Evolutionary conservation across 768 basidiomycete genomes (phyloP).

Genomic region (Pleurotus salmoneostramineus): DNA sequence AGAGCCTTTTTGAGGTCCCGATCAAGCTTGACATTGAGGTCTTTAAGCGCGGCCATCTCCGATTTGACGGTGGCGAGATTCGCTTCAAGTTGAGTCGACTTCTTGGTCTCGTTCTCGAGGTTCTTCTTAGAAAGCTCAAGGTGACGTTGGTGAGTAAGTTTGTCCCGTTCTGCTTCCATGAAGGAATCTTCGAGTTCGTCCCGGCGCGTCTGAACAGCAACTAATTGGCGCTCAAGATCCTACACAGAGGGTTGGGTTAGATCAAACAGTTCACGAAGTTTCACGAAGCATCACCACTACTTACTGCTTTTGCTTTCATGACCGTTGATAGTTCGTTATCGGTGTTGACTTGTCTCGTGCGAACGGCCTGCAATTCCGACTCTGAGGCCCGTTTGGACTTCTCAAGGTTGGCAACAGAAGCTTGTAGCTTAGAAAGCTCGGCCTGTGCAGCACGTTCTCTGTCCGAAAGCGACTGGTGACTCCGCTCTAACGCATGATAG

Average conservation of each 20-base stretch:
- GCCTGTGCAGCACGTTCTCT: conserved; percentile 51
- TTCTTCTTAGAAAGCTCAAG: conserved; percentile 68
- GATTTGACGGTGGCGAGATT: conserved; percentile 54
- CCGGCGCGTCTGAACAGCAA: conserved; percentile 66
- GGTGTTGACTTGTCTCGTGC: conserved; percentile 61
- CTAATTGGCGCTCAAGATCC: conserved; percentile 77
- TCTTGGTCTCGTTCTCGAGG: conserved; percentile 68
- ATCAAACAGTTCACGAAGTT: background rate
- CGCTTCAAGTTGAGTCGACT: conserved; percentile 75
- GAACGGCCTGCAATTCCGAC: conserved; percentile 69
- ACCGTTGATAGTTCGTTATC: conserved; percentile 63
- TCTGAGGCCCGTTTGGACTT: conserved; percentile 65
- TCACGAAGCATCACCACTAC: conserved; percentile 11
- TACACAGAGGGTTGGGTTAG: conserved; percentile 21
- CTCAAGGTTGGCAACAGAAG: conserved; percentile 53
- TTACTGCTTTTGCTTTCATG: conserved; percentile 70
- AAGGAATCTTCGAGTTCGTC: conserved; percentile 87
- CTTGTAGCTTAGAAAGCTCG: conserved; percentile 45
- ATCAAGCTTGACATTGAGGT: conserved; percentile 68
- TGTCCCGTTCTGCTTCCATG: conserved; percentile 79
- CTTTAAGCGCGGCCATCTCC: conserved; percentile 67
- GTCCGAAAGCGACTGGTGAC: conserved; percentile 62
- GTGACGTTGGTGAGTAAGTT: conserved; percentile 69
- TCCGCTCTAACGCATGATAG: conserved; percentile 52
- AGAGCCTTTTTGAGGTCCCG: conserved; percentile 77